These are phyloP conservation scores for Leishmania turanica DNA, from an alignment of 208 protist genomes.

Conservation along the genomic window DNA sequence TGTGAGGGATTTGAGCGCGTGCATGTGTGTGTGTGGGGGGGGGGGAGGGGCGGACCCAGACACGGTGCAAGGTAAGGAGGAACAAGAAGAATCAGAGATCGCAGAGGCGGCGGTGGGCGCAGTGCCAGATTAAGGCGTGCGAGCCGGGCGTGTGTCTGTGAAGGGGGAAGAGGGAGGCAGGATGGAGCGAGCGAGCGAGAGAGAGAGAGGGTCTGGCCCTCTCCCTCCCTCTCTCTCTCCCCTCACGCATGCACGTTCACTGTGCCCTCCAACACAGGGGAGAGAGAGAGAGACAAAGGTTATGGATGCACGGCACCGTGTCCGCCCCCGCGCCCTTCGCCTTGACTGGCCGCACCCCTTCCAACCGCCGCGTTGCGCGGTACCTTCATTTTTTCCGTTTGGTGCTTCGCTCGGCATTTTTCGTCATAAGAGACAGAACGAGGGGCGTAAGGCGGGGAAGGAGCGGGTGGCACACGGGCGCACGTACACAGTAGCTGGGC, in stretches of 20 bases:
- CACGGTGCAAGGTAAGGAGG: background rate
- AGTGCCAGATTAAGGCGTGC: background rate
- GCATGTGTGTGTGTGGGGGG: background rate
- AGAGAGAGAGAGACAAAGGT: background rate
- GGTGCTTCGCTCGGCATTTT: background rate
- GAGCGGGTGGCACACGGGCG: background rate
- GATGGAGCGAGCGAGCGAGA: background rate
- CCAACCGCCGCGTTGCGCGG: background rate
- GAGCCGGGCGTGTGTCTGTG: background rate
- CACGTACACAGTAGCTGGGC: background rate
- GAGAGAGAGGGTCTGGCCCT: background rate
- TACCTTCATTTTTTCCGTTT: background rate
- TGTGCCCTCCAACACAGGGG: background rate
- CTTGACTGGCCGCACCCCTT: background rate
- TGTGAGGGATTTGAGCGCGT: conserved; percentile 4
- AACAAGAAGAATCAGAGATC: background rate
- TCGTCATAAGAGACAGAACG: background rate
- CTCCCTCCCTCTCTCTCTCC: too few species aligned
- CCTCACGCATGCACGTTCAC: background rate
- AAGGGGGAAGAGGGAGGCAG: background rate
- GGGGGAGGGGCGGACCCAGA: background rate
- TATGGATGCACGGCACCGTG: background rate
- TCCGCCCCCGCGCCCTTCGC: background rate
- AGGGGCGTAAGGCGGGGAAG: background rate
- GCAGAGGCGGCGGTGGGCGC: background rate